Percentiles rank a stretch among this genome's conserved stretches.
These are phyloP conservation scores for Fusarium sulawesiense DNA, from an alignment of 2,329 filamentous ascomycete genomes.

Conservation along the genomic window DNA sequence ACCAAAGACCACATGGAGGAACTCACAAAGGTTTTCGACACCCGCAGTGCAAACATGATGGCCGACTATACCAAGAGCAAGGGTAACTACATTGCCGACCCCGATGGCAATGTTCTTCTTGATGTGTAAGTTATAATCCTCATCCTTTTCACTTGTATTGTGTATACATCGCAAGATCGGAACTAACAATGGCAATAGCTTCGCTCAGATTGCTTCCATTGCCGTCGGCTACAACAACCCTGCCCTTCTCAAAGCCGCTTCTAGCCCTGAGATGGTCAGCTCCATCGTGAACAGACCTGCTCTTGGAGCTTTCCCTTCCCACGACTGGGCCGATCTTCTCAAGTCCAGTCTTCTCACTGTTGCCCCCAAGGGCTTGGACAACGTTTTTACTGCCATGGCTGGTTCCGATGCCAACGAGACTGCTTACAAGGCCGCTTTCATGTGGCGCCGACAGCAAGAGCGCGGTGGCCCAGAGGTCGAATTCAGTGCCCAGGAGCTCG, in stretches of 20 bases:
- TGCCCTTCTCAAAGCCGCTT: slow-evolving; percentile 74
- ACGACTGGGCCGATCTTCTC: slow-evolving; percentile 84
- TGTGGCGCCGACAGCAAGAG: slow-evolving; percentile 85
- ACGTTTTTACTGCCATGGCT: slow-evolving; percentile 91
- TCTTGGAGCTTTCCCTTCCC: slow-evolving; percentile 88
- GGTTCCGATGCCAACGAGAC: slow-evolving; percentile 95
- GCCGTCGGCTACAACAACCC: slow-evolving; percentile 95
- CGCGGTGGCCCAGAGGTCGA: slow-evolving; percentile 82
- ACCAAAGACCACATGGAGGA: slow-evolving; percentile 75
- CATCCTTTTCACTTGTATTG: background rate
- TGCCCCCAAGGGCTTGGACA: slow-evolving; percentile 83
- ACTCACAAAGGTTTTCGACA: slow-evolving; percentile 85
- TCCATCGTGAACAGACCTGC: slow-evolving; percentile 90
- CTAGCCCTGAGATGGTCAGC: slow-evolving; percentile 80
- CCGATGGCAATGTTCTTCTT: slow-evolving; percentile 77
- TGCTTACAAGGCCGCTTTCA: slow-evolving; percentile 95
- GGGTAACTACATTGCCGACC: slow-evolving; percentile 84
- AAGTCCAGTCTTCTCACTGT: slow-evolving; percentile 83
- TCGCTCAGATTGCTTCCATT: slow-evolving; percentile 93
- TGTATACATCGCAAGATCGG: background rate
- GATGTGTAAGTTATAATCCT: slow-evolving; percentile 68
- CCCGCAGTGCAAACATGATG: slow-evolving; percentile 85
- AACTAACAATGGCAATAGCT: slow-evolving; percentile 59
- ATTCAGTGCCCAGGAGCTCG: slow-evolving; percentile 81
- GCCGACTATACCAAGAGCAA: slow-evolving; percentile 78